Conservation (phyloP, 2,329 filamentous ascomycete genomes). For the Raffaelea ambrosiae region DNA sequence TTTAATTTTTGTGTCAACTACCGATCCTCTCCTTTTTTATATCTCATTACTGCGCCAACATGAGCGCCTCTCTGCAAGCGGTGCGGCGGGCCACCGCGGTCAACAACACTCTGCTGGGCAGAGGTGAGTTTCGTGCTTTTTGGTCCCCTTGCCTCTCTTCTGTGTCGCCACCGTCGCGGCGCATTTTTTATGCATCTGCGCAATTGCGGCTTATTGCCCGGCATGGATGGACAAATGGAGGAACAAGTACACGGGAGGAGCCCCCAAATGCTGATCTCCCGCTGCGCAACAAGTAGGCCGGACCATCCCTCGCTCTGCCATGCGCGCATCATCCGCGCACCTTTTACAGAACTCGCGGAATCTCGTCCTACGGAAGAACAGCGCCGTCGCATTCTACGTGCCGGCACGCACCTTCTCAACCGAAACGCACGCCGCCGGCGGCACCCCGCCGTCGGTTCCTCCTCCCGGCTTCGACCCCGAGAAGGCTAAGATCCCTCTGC, state of each 20-base stretch:
- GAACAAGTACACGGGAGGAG: too few relatives aligned
- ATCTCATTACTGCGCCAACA: constrained; percentile 19
- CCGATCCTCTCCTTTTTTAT: background rate
- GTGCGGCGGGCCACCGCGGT: constrained; percentile 43
- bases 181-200: too few relatives aligned
- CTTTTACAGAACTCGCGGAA: constrained; percentile 38
- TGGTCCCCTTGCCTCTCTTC: too few relatives aligned
- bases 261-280: constrained; percentile 21
- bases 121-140: constrained; percentile 26
- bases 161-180: too few relatives aligned
- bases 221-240: too few relatives aligned
- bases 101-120: constrained; percentile 42
- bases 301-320: constrained; percentile 33
- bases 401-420: constrained; percentile 49
- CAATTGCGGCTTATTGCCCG: too few relatives aligned
- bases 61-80: constrained; percentile 49
- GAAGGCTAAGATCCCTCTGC: constrained; percentile 75
- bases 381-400: constrained; percentile 40
- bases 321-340: constrained; percentile 36
- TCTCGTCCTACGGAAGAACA: constrained; percentile 32
- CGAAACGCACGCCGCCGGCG: constrained; percentile 45
- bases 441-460: constrained; percentile 48
- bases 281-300: constrained; percentile 27
- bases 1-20: background rate
- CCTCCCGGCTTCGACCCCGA: constrained; percentile 89